A percentile compares a stretch with the other conserved stretches of the same genome.
Conservation (phyloP, 2,329 filamentous ascomycete species). For the Mollisiaceae sp. region DNA sequence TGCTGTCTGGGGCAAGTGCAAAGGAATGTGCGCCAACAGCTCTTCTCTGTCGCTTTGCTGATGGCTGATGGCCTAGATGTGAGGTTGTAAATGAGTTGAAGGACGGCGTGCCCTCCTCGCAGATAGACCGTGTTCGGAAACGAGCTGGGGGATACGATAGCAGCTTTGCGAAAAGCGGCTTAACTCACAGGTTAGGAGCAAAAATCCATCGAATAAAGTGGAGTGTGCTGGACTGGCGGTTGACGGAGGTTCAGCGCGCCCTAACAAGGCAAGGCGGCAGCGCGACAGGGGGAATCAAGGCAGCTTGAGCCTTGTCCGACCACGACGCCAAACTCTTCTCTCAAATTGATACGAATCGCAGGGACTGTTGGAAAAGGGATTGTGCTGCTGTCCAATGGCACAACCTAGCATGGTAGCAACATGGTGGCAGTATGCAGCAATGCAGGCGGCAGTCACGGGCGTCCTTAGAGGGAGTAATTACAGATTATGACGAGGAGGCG, state of each 20-base stretch:
- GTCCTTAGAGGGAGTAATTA: constrained; percentile 6
- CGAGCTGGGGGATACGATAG: constrained; percentile 6
- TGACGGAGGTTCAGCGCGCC: background rate
- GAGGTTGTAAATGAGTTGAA: constrained; percentile 1
- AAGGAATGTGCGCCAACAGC: constrained; percentile 9
- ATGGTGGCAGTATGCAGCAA: background rate
- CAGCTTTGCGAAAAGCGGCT: constrained; percentile 3
- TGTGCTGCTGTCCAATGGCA: constrained; percentile 1
- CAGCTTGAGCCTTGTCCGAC: background rate
- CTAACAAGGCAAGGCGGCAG: background rate
- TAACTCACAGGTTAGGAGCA: background rate
- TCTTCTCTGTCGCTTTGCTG: background rate
- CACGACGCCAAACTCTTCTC: background rate
- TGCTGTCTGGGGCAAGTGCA: background rate
- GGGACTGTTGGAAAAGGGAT: constrained; percentile 5
- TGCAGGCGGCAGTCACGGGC: constrained; percentile 10
- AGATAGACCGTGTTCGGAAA: background rate
- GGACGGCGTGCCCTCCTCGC: background rate
- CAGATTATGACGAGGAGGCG: constrained; percentile 5
- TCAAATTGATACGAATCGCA: constrained; percentile 7
- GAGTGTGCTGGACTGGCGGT: constrained; percentile 2
- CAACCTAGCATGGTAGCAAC: background rate
- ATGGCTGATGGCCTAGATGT: background rate
- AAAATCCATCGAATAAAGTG: constrained; percentile 6
- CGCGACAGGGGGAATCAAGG: background rate